These are phyloP conservation scores for Penicillium atrosanguineum DNA, from an alignment of 495 filamentous ascomycete species.

Conservation along the genomic window DNA sequence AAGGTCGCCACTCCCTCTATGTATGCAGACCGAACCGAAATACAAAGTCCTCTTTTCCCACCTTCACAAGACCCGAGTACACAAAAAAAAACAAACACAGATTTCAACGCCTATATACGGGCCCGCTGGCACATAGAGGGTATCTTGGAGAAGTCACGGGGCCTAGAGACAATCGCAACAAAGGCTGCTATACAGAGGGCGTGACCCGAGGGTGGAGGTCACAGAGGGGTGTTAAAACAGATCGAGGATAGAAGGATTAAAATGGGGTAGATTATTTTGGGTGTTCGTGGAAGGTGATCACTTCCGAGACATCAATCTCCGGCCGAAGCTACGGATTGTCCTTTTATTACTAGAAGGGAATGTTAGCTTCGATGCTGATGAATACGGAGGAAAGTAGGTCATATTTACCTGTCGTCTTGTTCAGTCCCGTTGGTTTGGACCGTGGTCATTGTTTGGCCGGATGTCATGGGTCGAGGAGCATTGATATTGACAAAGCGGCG, in stretches of 20 bases:
- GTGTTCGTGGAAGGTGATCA: constrained; percentile 5
- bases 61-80: constrained; percentile 2
- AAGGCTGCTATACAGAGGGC: constrained; percentile 8
- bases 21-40: constrained; percentile 9
- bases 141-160: constrained; percentile 25
- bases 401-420: constrained; percentile 40
- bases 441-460: constrained; percentile 29
- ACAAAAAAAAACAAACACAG: constrained; percentile 1
- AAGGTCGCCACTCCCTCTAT: constrained; percentile 19
- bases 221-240: background rate
- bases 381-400: background rate
- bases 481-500: constrained; percentile 40
- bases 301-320: constrained; percentile 36
- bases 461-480: constrained; percentile 36
- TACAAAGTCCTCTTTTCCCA: constrained; percentile 2
- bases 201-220: constrained; percentile 9
- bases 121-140: constrained; percentile 27
- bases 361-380: background rate
- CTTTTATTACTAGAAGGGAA: constrained; percentile 26
- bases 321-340: constrained; percentile 42
- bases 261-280: constrained; percentile 1
- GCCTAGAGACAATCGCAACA: constrained; percentile 5
- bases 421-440: constrained; percentile 28
- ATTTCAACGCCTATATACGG: constrained; percentile 30
- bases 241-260: constrained; percentile 1